Percentiles rank a stretch among this genome's conserved stretches.
Conservation (phyloP, 2,329 filamentous ascomycete genomes). For the Venturia asperata region DNA sequence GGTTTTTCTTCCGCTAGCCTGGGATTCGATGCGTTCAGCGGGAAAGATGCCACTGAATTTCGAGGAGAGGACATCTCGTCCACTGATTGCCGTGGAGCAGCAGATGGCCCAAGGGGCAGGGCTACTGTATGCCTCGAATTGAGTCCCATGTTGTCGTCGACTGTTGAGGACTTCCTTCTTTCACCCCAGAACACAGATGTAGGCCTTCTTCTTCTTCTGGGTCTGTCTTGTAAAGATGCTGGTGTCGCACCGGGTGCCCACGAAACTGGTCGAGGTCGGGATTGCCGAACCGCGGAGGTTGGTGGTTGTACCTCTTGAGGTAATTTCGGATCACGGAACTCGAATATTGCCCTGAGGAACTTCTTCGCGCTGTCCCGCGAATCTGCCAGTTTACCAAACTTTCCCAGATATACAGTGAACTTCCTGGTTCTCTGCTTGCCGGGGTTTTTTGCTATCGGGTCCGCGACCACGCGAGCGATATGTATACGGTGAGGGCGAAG, state of each 20-base stretch:
- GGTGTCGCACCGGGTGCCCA: conserved; percentile 15
- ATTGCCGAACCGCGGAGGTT: neutral
- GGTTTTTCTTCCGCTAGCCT: conserved; percentile 51
- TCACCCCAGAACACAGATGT: conserved; percentile 15
- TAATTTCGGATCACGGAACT: conserved; percentile 23
- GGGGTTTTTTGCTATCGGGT: neutral
- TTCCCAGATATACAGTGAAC: conserved; percentile 27
- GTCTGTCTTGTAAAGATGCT: neutral
- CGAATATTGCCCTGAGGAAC: conserved; percentile 40
- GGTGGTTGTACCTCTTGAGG: neutral
- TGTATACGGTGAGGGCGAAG: conserved; percentile 51
- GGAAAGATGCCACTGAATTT: conserved; percentile 7
- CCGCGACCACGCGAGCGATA: conserved; percentile 42
- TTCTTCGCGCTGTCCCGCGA: conserved; percentile 44
- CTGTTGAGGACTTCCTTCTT: conserved; percentile 11
- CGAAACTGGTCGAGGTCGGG: conserved; percentile 5
- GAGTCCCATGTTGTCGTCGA: conserved; percentile 31
- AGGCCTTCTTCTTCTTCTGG: conserved; percentile 12
- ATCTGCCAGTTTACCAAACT: conserved; percentile 44
- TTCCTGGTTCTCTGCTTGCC: conserved; percentile 28
- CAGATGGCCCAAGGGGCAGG: conserved; percentile 30
- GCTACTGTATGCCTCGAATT: conserved; percentile 35
- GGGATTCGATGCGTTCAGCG: conserved; percentile 21
- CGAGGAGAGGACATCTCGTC: conserved; percentile 24
- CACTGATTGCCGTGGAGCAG: conserved; percentile 30